Base-by-base conservation (phyloP, 306 rosid species). In the Citrullus amarus region DNA sequence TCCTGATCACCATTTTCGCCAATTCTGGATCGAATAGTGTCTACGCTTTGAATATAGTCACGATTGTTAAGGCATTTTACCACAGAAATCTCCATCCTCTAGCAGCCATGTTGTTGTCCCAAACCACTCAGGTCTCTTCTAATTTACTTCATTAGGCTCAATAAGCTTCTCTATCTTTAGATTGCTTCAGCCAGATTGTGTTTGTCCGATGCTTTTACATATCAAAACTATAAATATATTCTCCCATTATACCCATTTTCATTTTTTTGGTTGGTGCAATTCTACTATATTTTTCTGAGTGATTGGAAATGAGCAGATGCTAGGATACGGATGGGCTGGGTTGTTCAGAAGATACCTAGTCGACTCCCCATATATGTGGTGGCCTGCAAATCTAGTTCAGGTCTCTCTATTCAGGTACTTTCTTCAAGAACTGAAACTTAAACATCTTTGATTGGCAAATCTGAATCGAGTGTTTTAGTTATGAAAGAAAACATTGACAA, bases 301-400 rank as follows among this genome's bases (percentile, higher is more conserved):
- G 38, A 46, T 12, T 76, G 63, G 80, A 36, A 68, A 41, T 66
- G 72, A 79, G 44, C 83, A 93, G 96, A 85, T 94, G 97, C 96
- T 92, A 84, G 98, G 98, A 14, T 94, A 90, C 74, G 98, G 98
- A 50, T 94, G 97, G 98, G 98, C 96, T 81, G 98, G 98, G 8
- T 17, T 92, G 25, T 94, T 92, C 87, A 86, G 98, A 82, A 90
- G 30, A 78, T 85, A 62, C 79, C 95, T 94, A 18, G 95, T 94
- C 36, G 98, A 94, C 65, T 94, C 98, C 34, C 94, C 98, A 2
- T 92, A 90, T 81, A 94, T 94, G 98, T 94, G 98, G 97, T 94
- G 98, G 97, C 98, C 98, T 4, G 3, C 88, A 36, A 92, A 94
- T 71, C 90, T 94, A 30, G 96, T 94, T 51, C 93, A 87, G 16